A percentile compares a stretch with the other conserved stretches of the same genome.
Evolutionary conservation across 352 stramenopile species (phyloP).

Genomic region (Phytophthora hybrid): DNA sequence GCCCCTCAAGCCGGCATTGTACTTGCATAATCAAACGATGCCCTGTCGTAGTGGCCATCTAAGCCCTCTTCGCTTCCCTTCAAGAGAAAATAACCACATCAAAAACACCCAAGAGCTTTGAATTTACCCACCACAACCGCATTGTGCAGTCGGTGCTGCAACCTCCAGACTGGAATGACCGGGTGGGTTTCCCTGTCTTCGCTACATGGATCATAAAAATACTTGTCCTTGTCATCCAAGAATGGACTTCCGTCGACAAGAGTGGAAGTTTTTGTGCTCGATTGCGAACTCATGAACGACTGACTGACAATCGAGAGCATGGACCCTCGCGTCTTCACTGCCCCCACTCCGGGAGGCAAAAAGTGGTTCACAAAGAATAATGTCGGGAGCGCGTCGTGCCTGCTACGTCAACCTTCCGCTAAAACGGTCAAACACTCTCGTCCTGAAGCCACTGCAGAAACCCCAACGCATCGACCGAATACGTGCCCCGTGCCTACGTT

Average conservation of each 20-base stretch:
- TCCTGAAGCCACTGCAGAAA: not conserved
- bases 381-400: not conserved
- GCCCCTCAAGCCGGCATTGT: slow-evolving; percentile 9
- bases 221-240: not conserved
- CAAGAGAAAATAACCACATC: not conserved
- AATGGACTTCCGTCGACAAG: not conserved
- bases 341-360: slow-evolving; percentile 7
- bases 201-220: not conserved
- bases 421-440: not conserved
- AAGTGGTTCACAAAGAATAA: slow-evolving; percentile 10
- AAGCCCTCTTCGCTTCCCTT: slow-evolving; percentile 10
- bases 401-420: slow-evolving; percentile 5
- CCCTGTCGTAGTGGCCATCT: slow-evolving; percentile 4
- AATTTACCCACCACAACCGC: not conserved
- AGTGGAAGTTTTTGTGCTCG: not conserved
- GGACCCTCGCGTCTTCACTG: slow-evolving; percentile 14
- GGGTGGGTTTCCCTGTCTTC: not conserved
- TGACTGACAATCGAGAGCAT: slow-evolving; percentile 5
- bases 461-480: slow-evolving; percentile 8
- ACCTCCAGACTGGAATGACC: not conserved
- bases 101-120: not conserved
- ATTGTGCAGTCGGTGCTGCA: not conserved
- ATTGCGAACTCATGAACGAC: not conserved
- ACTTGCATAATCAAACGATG: slow-evolving; percentile 2
- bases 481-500: slow-evolving; percentile 26